Evolutionary conservation across 108 stramenopile species (phyloP).

Genomic region (Skeletonema grethae): DNA sequence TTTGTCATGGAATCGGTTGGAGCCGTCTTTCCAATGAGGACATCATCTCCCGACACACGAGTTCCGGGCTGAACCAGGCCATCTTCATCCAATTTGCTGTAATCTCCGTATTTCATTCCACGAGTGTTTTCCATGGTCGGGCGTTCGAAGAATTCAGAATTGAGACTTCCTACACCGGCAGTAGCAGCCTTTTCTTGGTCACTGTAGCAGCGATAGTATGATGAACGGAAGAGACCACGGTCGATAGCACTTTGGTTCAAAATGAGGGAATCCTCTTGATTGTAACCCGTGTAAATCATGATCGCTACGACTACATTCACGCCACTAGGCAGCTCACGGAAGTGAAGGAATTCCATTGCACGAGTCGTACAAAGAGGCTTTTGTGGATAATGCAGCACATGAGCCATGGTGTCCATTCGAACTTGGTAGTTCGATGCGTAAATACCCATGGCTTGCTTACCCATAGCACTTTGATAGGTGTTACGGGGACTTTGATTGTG

Average conservation of each 20-base stretch:
- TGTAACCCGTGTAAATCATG: constrained; percentile 99
- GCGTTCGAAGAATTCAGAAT: constrained; percentile 91
- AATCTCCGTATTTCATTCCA: constrained; percentile 95
- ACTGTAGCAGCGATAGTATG: constrained; percentile 93
- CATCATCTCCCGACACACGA: constrained; percentile 94
- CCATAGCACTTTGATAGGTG: constrained; percentile 90
- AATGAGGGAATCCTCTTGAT: constrained; percentile 99
- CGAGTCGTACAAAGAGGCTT: constrained; percentile 97
- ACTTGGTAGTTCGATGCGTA: constrained; percentile 96
- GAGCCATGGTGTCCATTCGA: constrained; percentile 99
- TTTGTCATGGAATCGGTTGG: constrained; percentile 71
- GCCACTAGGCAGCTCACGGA: constrained; percentile 98
- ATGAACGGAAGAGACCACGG: constrained; percentile 97
- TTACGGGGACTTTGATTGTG: constrained; percentile 99
- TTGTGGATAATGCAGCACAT: constrained; percentile 99
- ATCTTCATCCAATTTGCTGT: constrained; percentile 97
- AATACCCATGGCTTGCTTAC: constrained; percentile 97
- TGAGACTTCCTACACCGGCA: constrained; percentile 78
- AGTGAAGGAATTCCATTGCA: constrained; percentile 98
- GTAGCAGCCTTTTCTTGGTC: constrained; percentile 90
- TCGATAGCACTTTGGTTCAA: constrained; percentile 99
- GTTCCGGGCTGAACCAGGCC: constrained; percentile 96
- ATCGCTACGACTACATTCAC: constrained; percentile 97
- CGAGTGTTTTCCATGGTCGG: constrained; percentile 79
- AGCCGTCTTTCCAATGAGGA: constrained; percentile 97